Percentiles rank a stretch among this genome's conserved stretches.
Conservation (phyloP, 2,329 filamentous ascomycete genomes). For the Penicillium palitans region DNA sequence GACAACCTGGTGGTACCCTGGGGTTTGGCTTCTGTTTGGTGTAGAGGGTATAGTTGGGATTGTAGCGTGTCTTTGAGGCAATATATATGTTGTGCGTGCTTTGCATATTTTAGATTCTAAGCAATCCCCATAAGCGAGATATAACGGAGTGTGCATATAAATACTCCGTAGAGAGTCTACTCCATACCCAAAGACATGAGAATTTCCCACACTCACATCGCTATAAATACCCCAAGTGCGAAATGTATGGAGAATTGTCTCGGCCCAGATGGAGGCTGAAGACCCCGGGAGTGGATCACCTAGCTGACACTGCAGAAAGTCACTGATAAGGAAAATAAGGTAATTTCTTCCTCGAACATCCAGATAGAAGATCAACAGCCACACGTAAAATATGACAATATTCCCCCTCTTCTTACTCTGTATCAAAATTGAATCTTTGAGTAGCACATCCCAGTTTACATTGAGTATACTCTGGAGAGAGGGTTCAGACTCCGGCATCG, state of each 20-base stretch:
- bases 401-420: background rate
- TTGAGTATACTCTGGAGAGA: background rate
- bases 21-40: background rate
- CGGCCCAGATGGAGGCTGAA: constrained; percentile 3
- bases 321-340: background rate
- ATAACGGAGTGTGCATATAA: too few relatives aligned
- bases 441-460: background rate
- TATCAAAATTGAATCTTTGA: too few relatives aligned
- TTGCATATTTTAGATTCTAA: too few relatives aligned
- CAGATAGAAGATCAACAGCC: too few relatives aligned
- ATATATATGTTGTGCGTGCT: background rate
- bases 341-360: background rate
- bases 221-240: background rate
- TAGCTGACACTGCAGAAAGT: background rate
- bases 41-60: background rate
- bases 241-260: background rate
- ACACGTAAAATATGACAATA: background rate
- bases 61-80: background rate
- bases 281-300: background rate
- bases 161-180: background rate
- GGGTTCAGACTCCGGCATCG: background rate
- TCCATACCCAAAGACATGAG: background rate
- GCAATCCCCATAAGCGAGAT: too few relatives aligned
- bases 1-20: background rate
- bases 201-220: background rate